Evolutionary conservation across 805 yeast genomes (phyloP).

Genomic region (Kodamaea sagamina): DNA sequence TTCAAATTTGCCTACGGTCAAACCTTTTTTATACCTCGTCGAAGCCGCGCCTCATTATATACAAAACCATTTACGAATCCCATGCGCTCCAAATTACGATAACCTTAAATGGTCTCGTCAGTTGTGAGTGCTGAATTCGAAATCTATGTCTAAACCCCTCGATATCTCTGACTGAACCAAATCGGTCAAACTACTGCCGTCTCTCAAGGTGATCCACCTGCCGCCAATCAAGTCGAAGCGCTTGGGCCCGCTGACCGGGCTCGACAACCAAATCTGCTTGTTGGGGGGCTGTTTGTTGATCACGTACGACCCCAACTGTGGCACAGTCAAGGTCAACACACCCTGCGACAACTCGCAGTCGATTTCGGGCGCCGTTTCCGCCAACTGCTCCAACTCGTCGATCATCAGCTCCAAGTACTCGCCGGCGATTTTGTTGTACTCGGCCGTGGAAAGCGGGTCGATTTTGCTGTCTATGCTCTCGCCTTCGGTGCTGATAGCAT

Average conservation of each 20-base stretch:
- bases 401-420: slow-evolving; percentile 67
- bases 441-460: slow-evolving; percentile 44
- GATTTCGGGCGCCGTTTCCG: slow-evolving; percentile 63
- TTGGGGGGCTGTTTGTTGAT: slow-evolving; percentile 97
- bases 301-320: slow-evolving; percentile 81
- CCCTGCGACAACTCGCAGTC: slow-evolving; percentile 85
- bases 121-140: slow-evolving; percentile 16
- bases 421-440: slow-evolving; percentile 68
- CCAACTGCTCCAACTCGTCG: slow-evolving; percentile 65
- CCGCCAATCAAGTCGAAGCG: slow-evolving; percentile 66
- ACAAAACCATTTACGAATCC: background rate
- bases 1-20: background rate
- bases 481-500: slow-evolving; percentile 52
- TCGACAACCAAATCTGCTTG: slow-evolving; percentile 92
- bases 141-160: slow-evolving; percentile 25
- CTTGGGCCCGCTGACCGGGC: slow-evolving; percentile 94
- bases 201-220: slow-evolving; percentile 80
- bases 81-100: too few relatives aligned
- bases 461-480: slow-evolving; percentile 53
- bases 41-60: slow-evolving; percentile 2
- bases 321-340: slow-evolving; percentile 72
- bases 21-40: background rate
- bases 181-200: slow-evolving; percentile 41
- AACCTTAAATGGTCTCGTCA: background rate
- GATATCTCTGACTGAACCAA: slow-evolving; percentile 36